These are phyloP conservation scores for Pelargonium cotyledonis DNA, from an alignment of 441 rosid species.

Conservation along the genomic window DNA sequence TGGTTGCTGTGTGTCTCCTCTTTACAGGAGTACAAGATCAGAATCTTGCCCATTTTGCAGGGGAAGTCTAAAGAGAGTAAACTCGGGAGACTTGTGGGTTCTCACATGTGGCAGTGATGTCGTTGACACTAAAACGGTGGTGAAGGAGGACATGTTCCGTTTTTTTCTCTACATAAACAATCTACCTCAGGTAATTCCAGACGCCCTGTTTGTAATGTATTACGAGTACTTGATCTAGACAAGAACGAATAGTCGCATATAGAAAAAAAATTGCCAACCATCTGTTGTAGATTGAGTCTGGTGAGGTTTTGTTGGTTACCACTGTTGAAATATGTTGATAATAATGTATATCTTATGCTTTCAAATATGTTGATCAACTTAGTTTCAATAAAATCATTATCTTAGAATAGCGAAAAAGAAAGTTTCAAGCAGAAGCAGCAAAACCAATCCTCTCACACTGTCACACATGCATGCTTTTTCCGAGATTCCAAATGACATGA, in stretches of 20 bases:
- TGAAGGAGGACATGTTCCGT: conserved; percentile 29
- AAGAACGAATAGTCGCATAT: conserved; percentile 12
- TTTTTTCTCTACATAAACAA: conserved; percentile 30
- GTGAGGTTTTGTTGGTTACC: conserved; percentile 11
- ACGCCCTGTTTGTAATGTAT: conserved; percentile 28
- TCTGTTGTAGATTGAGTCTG: conserved; percentile 12
- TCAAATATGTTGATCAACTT: too few species aligned
- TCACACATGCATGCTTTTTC: too few species aligned
- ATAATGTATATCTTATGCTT: too few species aligned
- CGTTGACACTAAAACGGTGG: conserved; percentile 25
- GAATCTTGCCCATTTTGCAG: conserved; percentile 37
- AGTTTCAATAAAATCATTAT: too few species aligned
- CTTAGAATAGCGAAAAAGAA: too few species aligned
- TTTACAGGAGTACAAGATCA: conserved; percentile 29
- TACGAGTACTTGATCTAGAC: conserved; percentile 28
- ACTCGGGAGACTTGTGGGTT: conserved; percentile 35
- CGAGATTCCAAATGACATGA: too few species aligned
- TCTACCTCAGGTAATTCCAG: conserved; percentile 30
- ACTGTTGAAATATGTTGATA: too few species aligned
- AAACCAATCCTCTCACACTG: too few species aligned
- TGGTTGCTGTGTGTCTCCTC: too few species aligned
- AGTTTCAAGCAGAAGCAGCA: too few species aligned
- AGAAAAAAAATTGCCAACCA: conserved; percentile 15
- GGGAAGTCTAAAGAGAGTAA: conserved; percentile 33
- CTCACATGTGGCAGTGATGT: conserved; percentile 27